Evolutionary conservation across 345 rosid genomes (phyloP), one percentile per base, ranked within the genome.

Genomic region (Eucalyptus albens): DNA sequence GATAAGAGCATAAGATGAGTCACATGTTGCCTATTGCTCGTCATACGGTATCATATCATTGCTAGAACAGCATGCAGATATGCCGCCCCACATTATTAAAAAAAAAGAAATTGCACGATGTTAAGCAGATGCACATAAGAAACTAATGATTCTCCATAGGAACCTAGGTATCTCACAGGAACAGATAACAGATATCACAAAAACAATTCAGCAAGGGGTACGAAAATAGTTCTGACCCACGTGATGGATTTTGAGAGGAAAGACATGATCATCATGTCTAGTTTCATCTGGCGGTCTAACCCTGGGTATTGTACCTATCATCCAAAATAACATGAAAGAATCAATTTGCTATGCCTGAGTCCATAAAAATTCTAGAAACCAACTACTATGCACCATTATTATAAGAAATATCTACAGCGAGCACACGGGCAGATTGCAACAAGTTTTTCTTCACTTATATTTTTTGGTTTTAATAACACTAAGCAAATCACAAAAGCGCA

Each of bases 281-380:
- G 88, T 89, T 91, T 93, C 99, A 96, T 95, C 92, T 94, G 95
- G 89, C 88, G 91, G 92, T 93, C 94, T 88, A 97, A 91, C 86
- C 97, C 97, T 86, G 99, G 99, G 92, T 96, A 97, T 42, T 96
- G 99, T 89, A 97, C 97, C 99, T 97, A 90, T 88, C 53, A 9
- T 85, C 90, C 91, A 91, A 37, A 82, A 85, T 53, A 86, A 77
- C 81, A 89, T 15, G 47, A 67, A 56, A 82, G 47, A 77, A 77
- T 37, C 27, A 77, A 77, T 37, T 37, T 77, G 83, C 26, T 37
- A 77, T 77, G 83, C 83, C 15, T 77, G 83, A 77, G 83, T 5
- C 26, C 45, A 77, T 37, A 37, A 19, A 72, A 77, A 77, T 77
- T 37, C 83, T 19, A 21, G 83, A 77, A 77, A 77, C 83, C 26